phyloP scores from a whole-genome alignment of 768 basidiomycete genomes.

The Leccinum subgranulosum region DNA sequence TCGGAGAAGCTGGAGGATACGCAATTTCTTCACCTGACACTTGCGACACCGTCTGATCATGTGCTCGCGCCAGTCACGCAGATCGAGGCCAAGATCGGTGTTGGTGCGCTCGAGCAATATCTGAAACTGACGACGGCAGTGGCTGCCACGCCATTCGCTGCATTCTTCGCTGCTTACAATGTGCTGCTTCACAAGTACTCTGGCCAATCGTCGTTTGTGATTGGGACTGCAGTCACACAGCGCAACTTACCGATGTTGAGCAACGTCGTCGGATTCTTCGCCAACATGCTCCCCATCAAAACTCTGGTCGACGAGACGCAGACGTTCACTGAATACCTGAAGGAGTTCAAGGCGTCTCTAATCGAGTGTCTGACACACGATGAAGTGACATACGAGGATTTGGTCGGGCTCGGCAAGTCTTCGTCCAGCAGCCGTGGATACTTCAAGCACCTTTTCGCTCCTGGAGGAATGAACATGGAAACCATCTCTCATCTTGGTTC shows the following conservation, averaged over 20 bases:
- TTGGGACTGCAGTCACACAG: conserved; percentile 31
- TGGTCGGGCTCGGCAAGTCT: conserved; percentile 26
- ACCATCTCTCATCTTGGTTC: conserved; percentile 18
- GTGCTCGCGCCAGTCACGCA: conserved; percentile 30
- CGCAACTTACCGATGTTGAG: conserved; percentile 27
- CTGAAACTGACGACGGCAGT: conserved; percentile 14
- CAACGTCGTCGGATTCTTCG: conserved; percentile 27
- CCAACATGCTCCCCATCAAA: conserved; percentile 31
- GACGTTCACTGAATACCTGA: conserved; percentile 25
- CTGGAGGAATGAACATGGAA: conserved; percentile 28
- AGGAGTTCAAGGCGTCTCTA: conserved; percentile 21
- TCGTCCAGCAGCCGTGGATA: conserved; percentile 24
- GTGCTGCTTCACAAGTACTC: conserved; percentile 34
- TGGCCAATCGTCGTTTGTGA: conserved; percentile 25
- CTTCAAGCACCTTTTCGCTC: conserved; percentile 31
- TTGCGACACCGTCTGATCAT: conserved; percentile 24
- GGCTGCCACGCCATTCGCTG: conserved; percentile 26
- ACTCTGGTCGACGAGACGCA: conserved; percentile 24
- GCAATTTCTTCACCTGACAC: conserved; percentile 20
- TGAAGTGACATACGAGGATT: conserved; percentile 31
- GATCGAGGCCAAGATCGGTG: conserved; percentile 21
- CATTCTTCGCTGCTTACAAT: conserved; percentile 31
- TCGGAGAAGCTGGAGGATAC: conserved; percentile 14
- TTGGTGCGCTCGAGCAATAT: conserved; percentile 20
- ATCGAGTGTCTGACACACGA: conserved; percentile 23